Conservation (phyloP, 768 basidiomycete species). For the Clavulina sp. region DNA sequence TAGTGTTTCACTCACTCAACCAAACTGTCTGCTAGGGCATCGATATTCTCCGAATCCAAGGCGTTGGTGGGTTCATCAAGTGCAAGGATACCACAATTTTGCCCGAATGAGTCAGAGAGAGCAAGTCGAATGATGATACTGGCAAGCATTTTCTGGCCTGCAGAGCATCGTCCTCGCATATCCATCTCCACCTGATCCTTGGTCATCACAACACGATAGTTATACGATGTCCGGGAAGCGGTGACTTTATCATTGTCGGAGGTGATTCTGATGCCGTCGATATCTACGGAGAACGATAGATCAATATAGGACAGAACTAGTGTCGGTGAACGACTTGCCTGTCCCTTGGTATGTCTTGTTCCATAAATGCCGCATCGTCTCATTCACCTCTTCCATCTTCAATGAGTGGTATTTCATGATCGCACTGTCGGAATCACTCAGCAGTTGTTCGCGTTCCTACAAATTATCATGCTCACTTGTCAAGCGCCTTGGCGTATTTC, state of each 20-base stretch:
- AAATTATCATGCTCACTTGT: slow-evolving; percentile 45
- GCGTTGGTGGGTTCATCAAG: slow-evolving; percentile 98
- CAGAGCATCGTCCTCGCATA: slow-evolving; percentile 96
- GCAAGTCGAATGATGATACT: slow-evolving; percentile 96
- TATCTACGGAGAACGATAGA: slow-evolving; percentile 40
- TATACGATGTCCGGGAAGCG: slow-evolving; percentile 77
- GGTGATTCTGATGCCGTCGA: slow-evolving; percentile 89
- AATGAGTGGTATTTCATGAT: slow-evolving; percentile 96
- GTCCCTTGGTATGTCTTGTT: slow-evolving; percentile 98
- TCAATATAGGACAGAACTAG: background rate
- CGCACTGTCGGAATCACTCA: slow-evolving; percentile 24
- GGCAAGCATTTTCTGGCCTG: slow-evolving; percentile 96
- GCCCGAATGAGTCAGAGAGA: slow-evolving; percentile 90
- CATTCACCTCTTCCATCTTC: slow-evolving; percentile 99
- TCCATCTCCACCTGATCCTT: slow-evolving; percentile 99
- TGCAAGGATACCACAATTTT: slow-evolving; percentile 94
- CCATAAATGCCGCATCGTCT: slow-evolving; percentile 93
- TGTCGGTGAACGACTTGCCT: slow-evolving; percentile 31
- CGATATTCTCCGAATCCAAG: slow-evolving; percentile 88
- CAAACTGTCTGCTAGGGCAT: slow-evolving; percentile 78
- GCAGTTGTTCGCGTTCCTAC: slow-evolving; percentile 9
- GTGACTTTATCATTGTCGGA: slow-evolving; percentile 84
- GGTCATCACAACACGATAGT: slow-evolving; percentile 97
- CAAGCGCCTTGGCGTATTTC: slow-evolving; percentile 93
- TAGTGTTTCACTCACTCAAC: slow-evolving; percentile 82